Base-by-base conservation (phyloP, 2,329 filamentous ascomycete genomes). In the Trichophyton schoenleinii region DNA sequence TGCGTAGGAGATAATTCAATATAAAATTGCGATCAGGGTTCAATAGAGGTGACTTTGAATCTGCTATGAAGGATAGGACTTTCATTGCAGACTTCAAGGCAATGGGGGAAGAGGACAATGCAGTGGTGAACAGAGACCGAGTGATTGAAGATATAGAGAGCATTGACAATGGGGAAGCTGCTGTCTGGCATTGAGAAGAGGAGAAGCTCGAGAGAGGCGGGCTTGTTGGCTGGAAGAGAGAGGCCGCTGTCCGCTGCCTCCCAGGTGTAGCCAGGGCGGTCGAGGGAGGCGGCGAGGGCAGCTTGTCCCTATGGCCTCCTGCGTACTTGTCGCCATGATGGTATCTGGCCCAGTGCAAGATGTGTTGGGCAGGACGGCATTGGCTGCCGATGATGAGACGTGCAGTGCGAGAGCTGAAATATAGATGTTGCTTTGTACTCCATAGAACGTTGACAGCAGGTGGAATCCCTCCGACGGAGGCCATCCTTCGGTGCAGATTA, bases 1-100 rank as follows among this genome's bases (percentile, higher is more conserved):
- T 83, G 71, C 91, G 90, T 58, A 96, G 78, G 48, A 91, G 70
- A 63, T 78, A 82, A 49, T 84, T 81, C 15, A 95, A 79, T 1
- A 92, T 55, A 0, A 83, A 83, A 70, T 95, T 96, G 59, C 76
- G 79, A 70, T 95, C 89, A 3, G 90, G 85, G 71, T 87, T 86
- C 62, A 94, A 79, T 0, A 91, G 60, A 0, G 82, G 76, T 62
- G 78, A 85, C 58, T 81, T 81, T 28, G 87, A 85, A 71, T 89
- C 80, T 9, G 91, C 87, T 67, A 95, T 81, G 22, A 81, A 71
- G 5, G 79, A 81, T 75, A 95, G 87, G 62, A 87, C 72, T 60
- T 79, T 79, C 55, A 94, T 78, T 6, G 87, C 91, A 0, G 88
- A 85, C 1, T 78, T 76, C 1, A 95, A 81, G 3, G 95, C 62